Base-by-base conservation (phyloP, 2,329 filamentous ascomycete genomes). In the Simplicillium sp. region DNA sequence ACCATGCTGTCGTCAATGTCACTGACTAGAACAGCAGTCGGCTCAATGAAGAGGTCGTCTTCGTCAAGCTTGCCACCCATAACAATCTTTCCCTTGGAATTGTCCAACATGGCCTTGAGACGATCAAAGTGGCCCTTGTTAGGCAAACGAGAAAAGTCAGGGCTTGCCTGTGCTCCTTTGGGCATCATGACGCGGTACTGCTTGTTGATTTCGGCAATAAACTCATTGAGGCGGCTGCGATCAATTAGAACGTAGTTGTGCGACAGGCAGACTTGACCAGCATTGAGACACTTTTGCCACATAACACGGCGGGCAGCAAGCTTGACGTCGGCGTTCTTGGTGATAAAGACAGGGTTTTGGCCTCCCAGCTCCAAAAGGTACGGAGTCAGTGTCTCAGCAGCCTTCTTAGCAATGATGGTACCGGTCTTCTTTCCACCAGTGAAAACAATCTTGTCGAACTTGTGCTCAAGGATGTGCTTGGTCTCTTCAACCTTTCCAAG, bases 361-460 rank as follows among this genome's bases (percentile, higher is more conserved):
- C 92, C 92, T 44, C 92, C 92, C 36, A 98, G 77, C 68, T 98
- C 92, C 37, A 97, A 78, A 9, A 82, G 77, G 16, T 94, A 81
- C 1, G 92, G 92, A 1, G 92, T 97, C 46, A 95, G 72, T 31
- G 87, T 82, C 56, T 87, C 79, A 45, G 92, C 90, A 0, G 90
- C 92, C 60, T 94, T 95, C 61, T 89, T 82, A 37, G 87, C 77
- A 40, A 97, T 81, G 54, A 97, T 89, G 56, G 82, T 87, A 55
- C 86, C 92, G 14, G 96, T 87, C 20, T 59, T 67, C 39, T 75
- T 73, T 53, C 80, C 82, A 41, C 92, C 92, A 1, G 92, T 98
- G 68, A 95, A 98, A 70, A 92, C 89, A 55, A 98, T 94, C 75
- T 96, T 97, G 67, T 94, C 89, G 83, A 89, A 98, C 61, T 90